Evolutionary conservation across 352 stramenopile species (phyloP).

Genomic region (Saprolegnia diclina): DNA sequence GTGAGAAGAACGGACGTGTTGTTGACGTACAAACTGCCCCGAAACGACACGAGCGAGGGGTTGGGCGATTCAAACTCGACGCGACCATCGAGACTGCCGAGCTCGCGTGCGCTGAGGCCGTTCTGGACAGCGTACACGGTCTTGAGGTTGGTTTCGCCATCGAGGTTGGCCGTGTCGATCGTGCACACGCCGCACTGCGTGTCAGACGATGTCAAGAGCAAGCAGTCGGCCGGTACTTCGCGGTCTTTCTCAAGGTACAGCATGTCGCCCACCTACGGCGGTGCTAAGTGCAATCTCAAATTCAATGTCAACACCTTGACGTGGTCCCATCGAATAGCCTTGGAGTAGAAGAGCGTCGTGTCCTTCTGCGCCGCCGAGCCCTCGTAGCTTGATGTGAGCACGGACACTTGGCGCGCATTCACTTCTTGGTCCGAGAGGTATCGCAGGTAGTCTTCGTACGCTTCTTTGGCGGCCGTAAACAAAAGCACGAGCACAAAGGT

Average conservation of each 20-base stretch:
- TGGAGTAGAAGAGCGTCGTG: conserved; percentile 87
- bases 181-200: conserved; percentile 30
- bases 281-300: background rate
- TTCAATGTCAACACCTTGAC: conserved; percentile 49
- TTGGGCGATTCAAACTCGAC: conserved; percentile 7
- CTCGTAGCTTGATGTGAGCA: background rate
- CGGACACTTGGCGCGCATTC: background rate
- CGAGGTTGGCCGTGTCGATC: conserved; percentile 27
- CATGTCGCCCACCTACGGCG: conserved; percentile 40
- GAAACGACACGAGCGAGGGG: conserved; percentile 2
- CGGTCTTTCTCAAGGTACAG: conserved; percentile 46
- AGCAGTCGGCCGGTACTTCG: conserved; percentile 59
- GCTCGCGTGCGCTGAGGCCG: conserved; percentile 30
- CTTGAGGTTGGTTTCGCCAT: conserved; percentile 27
- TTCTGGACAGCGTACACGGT: conserved; percentile 4
- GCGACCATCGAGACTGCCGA: conserved; percentile 21
- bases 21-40: conserved; percentile 1
- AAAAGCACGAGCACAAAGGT: conserved; percentile 31
- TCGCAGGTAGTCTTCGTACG: conserved; percentile 28
- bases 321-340: conserved; percentile 41
- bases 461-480: conserved; percentile 32
- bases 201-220: conserved; percentile 43
- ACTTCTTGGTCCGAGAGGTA: conserved; percentile 14
- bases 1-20: background rate
- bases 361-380: conserved; percentile 34